phyloP scores from a whole-genome alignment of 2,329 filamentous ascomycete species.

The Chaetomium sp. region DNA sequence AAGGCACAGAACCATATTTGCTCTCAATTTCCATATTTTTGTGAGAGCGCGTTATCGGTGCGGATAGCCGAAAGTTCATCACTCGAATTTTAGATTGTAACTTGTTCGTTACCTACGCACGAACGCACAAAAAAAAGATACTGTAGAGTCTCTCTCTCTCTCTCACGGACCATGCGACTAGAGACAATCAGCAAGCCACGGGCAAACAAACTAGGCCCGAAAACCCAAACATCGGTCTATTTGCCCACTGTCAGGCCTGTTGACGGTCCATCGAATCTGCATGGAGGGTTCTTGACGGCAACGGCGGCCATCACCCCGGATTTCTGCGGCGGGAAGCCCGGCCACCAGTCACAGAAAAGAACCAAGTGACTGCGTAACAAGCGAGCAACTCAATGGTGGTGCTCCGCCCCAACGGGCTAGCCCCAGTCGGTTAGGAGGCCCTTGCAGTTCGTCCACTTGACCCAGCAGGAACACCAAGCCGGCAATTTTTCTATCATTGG shows the following conservation, averaged over 20 bases:
- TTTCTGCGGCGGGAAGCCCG: background rate
- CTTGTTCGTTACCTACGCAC: background rate
- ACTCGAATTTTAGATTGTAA: background rate
- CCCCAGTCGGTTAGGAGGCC: slow-evolving; percentile 1
- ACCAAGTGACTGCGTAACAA: no score
- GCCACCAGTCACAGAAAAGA: background rate
- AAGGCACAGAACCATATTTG: background rate
- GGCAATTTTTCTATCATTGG: background rate
- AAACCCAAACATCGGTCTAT: background rate
- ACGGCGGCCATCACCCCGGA: background rate
- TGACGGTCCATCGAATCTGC: background rate
- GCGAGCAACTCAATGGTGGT: background rate
- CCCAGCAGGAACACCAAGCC: background rate
- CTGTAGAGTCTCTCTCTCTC: background rate
- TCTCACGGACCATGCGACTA: background rate
- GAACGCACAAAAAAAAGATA: background rate
- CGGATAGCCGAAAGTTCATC: background rate
- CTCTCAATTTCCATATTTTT: background rate
- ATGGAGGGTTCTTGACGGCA: background rate
- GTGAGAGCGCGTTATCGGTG: background rate
- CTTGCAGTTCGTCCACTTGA: background rate
- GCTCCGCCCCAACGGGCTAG: slow-evolving; percentile 9
- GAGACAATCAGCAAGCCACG: background rate
- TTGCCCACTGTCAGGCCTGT: background rate
- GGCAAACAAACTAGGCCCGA: background rate